Conservation (phyloP, 1,139 yeast genomes). For the Saccharomyces hybrid region DNA sequence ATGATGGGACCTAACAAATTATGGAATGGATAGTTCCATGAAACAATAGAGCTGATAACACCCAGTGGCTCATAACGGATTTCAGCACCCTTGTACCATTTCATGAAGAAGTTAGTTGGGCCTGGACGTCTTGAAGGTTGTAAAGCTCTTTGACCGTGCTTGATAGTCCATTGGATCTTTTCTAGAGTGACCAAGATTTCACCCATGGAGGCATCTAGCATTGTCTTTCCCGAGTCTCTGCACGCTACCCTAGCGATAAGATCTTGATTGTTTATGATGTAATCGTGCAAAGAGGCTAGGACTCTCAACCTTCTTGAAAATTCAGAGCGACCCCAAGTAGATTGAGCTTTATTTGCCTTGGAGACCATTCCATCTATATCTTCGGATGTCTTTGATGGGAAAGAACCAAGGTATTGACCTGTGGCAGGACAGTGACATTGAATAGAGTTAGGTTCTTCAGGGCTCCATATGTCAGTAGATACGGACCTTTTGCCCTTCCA, state of each 20-base stretch:
- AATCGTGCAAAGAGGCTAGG: conserved; percentile 61
- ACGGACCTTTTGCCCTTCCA: conserved; percentile 84
- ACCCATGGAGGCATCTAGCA: conserved; percentile 93
- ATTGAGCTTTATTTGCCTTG: conserved; percentile 49
- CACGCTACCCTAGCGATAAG: conserved; percentile 87
- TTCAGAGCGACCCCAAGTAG: conserved; percentile 49
- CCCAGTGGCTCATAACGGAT: conserved; percentile 88
- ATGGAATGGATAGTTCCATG: conserved; percentile 96
- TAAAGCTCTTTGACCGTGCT: conserved; percentile 69
- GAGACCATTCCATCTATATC: conserved; percentile 64
- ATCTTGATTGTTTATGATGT: conserved; percentile 73
- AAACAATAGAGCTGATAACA: conserved; percentile 82
- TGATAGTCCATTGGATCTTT: conserved; percentile 80
- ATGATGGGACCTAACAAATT: conserved; percentile 87
- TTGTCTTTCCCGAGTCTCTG: conserved; percentile 92
- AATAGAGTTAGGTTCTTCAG: conserved; percentile 57
- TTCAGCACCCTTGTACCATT: conserved; percentile 72
- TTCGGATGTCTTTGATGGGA: conserved; percentile 50
- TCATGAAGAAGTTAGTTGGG: conserved; percentile 75
- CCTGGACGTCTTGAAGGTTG: conserved; percentile 76
- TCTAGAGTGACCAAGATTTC: conserved; percentile 90
- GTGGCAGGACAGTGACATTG: conserved; percentile 95
- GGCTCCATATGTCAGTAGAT: conserved; percentile 38
- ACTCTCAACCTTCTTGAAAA: conserved; percentile 63
- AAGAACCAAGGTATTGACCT: conserved; percentile 75